A percentile compares a stretch with the other conserved stretches of the same genome.
These are phyloP conservation scores for Umbelopsis sp. DNA, from an alignment of 192 early-diverging fungal species.

Conservation along the genomic window DNA sequence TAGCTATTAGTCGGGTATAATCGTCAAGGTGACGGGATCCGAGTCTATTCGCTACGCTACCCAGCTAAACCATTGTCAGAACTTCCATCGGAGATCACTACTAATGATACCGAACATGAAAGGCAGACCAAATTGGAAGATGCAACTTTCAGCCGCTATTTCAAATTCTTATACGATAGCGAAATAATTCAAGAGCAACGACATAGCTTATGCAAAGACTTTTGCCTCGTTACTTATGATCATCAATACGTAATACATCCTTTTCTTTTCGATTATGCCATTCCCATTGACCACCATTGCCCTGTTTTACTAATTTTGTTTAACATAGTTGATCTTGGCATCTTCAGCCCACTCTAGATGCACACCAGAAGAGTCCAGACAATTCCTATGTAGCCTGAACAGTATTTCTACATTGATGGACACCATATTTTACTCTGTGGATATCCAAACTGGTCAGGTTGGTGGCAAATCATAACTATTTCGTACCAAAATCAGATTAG, in stretches of 20 bases:
- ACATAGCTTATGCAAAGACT: slow-evolving; percentile 61
- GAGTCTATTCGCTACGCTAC: slow-evolving; percentile 35
- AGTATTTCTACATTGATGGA: slow-evolving; percentile 59
- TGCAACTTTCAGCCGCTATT: slow-evolving; percentile 38
- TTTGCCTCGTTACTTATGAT: slow-evolving; percentile 63
- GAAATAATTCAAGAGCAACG: slow-evolving; percentile 33
- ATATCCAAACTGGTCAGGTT: slow-evolving; percentile 62
- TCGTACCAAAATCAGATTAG: no score
- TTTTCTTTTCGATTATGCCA: background rate
- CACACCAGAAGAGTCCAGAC: slow-evolving; percentile 27
- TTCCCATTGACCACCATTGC: background rate
- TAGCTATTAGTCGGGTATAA: slow-evolving; percentile 49
- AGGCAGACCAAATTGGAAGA: background rate
- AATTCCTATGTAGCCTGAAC: slow-evolving; percentile 52
- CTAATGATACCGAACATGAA: background rate
- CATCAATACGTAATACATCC: slow-evolving; percentile 45
- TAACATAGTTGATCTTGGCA: slow-evolving; percentile 58
- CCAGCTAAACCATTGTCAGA: slow-evolving; percentile 2
- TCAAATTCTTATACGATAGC: slow-evolving; percentile 40
- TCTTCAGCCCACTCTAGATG: slow-evolving; percentile 48
- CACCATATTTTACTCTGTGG: slow-evolving; percentile 65
- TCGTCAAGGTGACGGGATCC: slow-evolving; percentile 38
- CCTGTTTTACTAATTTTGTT: background rate
- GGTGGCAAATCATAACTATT: background rate
- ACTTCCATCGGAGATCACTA: background rate